A percentile compares a stretch with the other conserved stretches of the same genome.
Evolutionary conservation across 2,329 filamentous ascomycete genomes (phyloP).

Genomic region (Stagonosporopsis rhizophila): DNA sequence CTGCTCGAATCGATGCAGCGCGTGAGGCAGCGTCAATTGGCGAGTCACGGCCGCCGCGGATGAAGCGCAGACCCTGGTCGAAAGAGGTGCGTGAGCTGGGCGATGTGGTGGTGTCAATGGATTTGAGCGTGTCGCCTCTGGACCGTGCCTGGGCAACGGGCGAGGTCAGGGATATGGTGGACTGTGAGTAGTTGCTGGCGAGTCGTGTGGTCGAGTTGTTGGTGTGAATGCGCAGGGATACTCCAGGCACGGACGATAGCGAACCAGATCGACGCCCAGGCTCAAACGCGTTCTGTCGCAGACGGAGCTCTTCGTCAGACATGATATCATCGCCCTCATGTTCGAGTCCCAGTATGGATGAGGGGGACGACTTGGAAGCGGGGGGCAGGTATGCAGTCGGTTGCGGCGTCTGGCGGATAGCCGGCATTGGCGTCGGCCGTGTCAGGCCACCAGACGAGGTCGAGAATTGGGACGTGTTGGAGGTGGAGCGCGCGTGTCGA

Average conservation of each 20-base stretch:
- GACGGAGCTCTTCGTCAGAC: slow-evolving; percentile 55
- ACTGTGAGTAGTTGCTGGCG: slow-evolving; percentile 58
- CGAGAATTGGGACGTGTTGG: slow-evolving; percentile 63
- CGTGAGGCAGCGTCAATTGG: slow-evolving; percentile 59
- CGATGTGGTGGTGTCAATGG: slow-evolving; percentile 57
- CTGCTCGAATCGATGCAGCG: slow-evolving; percentile 63
- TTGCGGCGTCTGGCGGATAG: slow-evolving; percentile 63
- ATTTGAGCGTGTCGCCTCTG: slow-evolving; percentile 58
- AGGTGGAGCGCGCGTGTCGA: slow-evolving; percentile 60
- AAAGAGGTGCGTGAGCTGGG: slow-evolving; percentile 63
- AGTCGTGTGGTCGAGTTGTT: slow-evolving; percentile 55
- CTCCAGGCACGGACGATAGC: slow-evolving; percentile 51
- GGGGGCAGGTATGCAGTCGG: slow-evolving; percentile 59
- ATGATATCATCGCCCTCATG: slow-evolving; percentile 55
- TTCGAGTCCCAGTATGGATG: slow-evolving; percentile 56
- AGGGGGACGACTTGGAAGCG: slow-evolving; percentile 57
- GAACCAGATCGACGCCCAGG: slow-evolving; percentile 54
- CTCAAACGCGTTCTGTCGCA: slow-evolving; percentile 48
- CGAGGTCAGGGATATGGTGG: slow-evolving; percentile 57
- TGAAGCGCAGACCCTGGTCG: slow-evolving; percentile 62
- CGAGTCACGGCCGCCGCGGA: slow-evolving; percentile 58
- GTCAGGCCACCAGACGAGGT: slow-evolving; percentile 57
- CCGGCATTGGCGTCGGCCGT: slow-evolving; percentile 59
- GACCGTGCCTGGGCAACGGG: slow-evolving; percentile 52
- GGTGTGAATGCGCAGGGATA: slow-evolving; percentile 48